A percentile compares a stretch with the other conserved stretches of the same genome.
phyloP scores from a whole-genome alignment of 495 filamentous ascomycete genomes.

The Penicillium ochrochloron region DNA sequence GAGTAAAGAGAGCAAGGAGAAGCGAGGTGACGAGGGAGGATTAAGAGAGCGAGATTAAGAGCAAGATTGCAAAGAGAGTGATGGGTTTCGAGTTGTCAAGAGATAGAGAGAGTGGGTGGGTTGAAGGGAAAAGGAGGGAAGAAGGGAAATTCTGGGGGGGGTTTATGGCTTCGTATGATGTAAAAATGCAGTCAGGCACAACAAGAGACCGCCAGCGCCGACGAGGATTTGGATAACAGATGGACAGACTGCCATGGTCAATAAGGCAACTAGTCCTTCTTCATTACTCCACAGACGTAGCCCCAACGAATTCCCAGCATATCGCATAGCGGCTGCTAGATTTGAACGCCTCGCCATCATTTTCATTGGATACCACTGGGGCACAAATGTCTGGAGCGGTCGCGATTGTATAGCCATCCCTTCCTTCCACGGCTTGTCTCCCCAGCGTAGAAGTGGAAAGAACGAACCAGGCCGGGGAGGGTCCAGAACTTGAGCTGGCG shows the following conservation, averaged over 20 bases:
- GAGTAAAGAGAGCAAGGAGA: neutral
- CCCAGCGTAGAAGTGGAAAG: conserved; percentile 43
- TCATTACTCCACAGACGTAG: conserved; percentile 29
- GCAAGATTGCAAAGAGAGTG: neutral
- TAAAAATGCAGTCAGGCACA: neutral
- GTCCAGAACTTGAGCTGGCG: conserved; percentile 5
- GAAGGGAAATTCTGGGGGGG: neutral
- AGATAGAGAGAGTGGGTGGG: neutral
- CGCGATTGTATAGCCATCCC: conserved; percentile 52
- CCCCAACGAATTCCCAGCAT: conserved; percentile 48
- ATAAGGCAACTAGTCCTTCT: conserved; percentile 3
- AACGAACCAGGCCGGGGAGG: conserved; percentile 41
- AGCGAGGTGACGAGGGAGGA: neutral
- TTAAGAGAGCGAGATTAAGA: conserved; percentile 4
- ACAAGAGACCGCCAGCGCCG: neutral
- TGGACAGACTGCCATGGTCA: neutral
- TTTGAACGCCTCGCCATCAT: conserved; percentile 1
- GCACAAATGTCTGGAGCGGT: conserved; percentile 25
- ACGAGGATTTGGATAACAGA: neutral
- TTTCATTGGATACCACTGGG: neutral
- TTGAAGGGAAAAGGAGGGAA: neutral
- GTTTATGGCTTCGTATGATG: conserved; percentile 13
- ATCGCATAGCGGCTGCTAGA: conserved; percentile 26
- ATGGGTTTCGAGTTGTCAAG: neutral
- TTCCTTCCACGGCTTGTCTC: conserved; percentile 45